Base-by-base conservation (phyloP, 2,329 filamentous ascomycete genomes). In the Colletotrichum chlorophyti region DNA sequence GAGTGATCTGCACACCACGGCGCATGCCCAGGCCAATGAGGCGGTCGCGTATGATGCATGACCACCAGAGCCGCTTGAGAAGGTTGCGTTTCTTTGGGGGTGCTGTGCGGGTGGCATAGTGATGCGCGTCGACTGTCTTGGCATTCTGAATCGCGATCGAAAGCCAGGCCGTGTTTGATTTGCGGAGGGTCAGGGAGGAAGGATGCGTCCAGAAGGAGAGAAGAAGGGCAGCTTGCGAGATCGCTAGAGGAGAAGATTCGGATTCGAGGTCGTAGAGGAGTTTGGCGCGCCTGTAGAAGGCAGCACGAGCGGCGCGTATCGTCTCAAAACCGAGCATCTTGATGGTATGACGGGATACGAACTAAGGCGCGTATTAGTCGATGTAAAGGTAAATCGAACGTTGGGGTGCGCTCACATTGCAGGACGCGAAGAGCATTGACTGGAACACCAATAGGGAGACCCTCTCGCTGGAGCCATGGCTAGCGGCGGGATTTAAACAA, bases 1-100 rank as follows among this genome's bases (percentile, higher is more conserved):
- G 73, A 0, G 79, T 78, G 52, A 83, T 76, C 58, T 83, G 80
- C n/a, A 81, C 72, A 35, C 75, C 74, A 10, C 80, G 74, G n/a
- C 81, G 74, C 59, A 83, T 73, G 4, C 80, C 76, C 8, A 84
- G 70, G 4, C 76, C 74, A 23, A 84, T 63, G 15, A 80, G 78
- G 34, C 80, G 74, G 64, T 83, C 81, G 10, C 82, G 77, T 5
- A 83, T 71, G 35, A 84, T 71, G 57, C 81, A 82, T 55, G 79
- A 81, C 81, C 81, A 84, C 81, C 81, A 83, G 7, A 84, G 67
- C 2, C 80, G 72, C 66, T 83, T 84, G 27, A 79, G 72, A 7
- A 73, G 69, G 59, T 74, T 72, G 52, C 75, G 70, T 58, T 75
- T 74, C 61, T 72, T 71, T 9, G 69, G 63, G 40, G 74, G 68